Evolutionary conservation across 192 early-diverging fungal species (phyloP), one percentile per base, ranked within the genome.

Genomic region (Backusella sp.): DNA sequence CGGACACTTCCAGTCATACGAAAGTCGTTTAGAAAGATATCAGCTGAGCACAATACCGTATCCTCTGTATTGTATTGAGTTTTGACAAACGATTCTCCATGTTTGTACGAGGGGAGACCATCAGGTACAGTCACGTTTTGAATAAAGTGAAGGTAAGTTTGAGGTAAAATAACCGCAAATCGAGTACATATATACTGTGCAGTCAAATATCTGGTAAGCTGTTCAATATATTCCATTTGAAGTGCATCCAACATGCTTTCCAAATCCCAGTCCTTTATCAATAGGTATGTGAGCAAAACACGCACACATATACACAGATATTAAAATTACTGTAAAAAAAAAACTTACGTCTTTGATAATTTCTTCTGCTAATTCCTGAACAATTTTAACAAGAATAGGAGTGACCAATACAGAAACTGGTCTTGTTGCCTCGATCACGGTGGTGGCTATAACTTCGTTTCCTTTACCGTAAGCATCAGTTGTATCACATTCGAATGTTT

Each of bases 71-170:
- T 90, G 52, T 88, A 88, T 36, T 90, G 86, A 4, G 86, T 84
- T 23, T 84, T 82, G 67, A 86, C 80, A 68, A 81, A 80, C 28
- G 84, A 80, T 77, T 87, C 81, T 30, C 83, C 85, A 36, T 87
- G 79, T 23, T 80, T 87, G 41, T 79, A 80, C 11, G 84, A 83
- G 41, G 76, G 79, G 11, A 88, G 67, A 34, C 86, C 89, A 37
- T 86, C 88, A 0, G 90, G 89, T 66, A 93, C 83, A 74, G 89
- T 83, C 6, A 92, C 89, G 73, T 94, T 91, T 77, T 94, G 93
- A 69, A 94, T 91, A 65, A 88, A 90, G 17, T 88, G 90, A 7
- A 92, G 69, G 37, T 91, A 88, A 5, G 88, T 70, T 30, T 82
- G 79, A 8, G 89, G 90, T 23, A 90, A 76, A 59, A 80, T 87